Evolutionary conservation across 225 moss, liverwort and hornwort genomes (phyloP).

Genomic region (Thuidium tamariscinum): DNA sequence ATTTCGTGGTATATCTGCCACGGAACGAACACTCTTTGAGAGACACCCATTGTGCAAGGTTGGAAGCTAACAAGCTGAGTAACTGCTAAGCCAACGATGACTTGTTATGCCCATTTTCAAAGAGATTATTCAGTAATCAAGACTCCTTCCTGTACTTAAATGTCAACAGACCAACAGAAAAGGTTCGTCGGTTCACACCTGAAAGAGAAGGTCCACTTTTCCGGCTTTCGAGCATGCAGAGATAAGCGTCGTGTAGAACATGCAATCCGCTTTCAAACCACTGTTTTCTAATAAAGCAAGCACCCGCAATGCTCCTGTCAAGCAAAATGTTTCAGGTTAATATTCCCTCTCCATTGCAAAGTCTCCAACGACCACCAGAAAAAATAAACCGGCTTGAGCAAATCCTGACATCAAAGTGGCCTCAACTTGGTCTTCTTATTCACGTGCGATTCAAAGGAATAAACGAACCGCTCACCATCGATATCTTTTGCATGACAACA

Average conservation of each 20-base stretch:
- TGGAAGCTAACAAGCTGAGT: not conserved
- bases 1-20: conserved; percentile 90
- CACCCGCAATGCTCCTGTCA: conserved; percentile 79
- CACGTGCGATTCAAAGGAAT: not conserved
- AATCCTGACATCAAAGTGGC: not conserved
- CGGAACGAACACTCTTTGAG: not conserved
- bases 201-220: conserved; percentile 85
- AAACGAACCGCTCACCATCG: conserved; percentile 49
- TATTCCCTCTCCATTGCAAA: not conserved
- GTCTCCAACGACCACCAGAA: not conserved
- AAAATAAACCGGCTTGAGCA: not conserved
- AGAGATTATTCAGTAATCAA: not conserved
- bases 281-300: conserved; percentile 61
- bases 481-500: conserved; percentile 77
- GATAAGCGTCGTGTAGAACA: conserved; percentile 82
- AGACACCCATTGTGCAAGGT: not conserved
- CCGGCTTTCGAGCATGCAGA: conserved; percentile 88
- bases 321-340: not conserved
- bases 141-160: not conserved
- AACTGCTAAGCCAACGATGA: not conserved
- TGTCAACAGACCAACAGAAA: not conserved
- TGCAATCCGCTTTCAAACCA: conserved; percentile 70
- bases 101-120: not conserved
- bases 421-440: not conserved
- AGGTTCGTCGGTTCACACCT: conserved; percentile 35